A percentile compares a stretch with the other conserved stretches of the same genome.
Evolutionary conservation across 2,329 filamentous ascomycete genomes (phyloP).

Genomic region (Metarhizium sp.): DNA sequence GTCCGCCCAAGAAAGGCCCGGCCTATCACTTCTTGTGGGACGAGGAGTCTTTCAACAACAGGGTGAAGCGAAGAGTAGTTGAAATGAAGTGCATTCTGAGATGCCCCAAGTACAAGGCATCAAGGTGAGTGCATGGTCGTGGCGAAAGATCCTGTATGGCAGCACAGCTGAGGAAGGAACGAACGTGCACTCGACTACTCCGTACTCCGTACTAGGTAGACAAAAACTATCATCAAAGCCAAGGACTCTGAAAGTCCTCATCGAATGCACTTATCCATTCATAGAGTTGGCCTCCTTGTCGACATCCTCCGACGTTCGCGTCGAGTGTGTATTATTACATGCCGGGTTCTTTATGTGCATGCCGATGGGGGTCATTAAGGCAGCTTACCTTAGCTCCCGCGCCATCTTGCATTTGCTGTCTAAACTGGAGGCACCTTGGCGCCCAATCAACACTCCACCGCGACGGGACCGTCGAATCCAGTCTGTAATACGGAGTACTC

Average conservation of each 20-base stretch:
- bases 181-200: neutral
- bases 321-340: neutral
- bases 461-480: too few species aligned
- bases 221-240: too few species aligned
- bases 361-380: neutral
- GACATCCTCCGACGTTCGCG: too few species aligned
- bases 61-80: neutral
- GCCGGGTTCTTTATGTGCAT: neutral
- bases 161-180: neutral
- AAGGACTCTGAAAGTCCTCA: too few species aligned
- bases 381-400: neutral
- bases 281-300: too few species aligned
- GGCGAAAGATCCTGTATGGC: neutral
- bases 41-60: too few species aligned
- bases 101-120: too few species aligned
- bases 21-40: too few species aligned
- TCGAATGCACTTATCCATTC: too few species aligned
- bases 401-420: neutral
- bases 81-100: neutral
- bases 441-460: neutral
- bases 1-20: too few species aligned
- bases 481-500: too few species aligned
- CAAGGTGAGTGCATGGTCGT: neutral
- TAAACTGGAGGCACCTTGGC: neutral
- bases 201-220: neutral